phyloP scores from a whole-genome alignment of 345 rosid genomes.

The Salix arbutifolia region DNA sequence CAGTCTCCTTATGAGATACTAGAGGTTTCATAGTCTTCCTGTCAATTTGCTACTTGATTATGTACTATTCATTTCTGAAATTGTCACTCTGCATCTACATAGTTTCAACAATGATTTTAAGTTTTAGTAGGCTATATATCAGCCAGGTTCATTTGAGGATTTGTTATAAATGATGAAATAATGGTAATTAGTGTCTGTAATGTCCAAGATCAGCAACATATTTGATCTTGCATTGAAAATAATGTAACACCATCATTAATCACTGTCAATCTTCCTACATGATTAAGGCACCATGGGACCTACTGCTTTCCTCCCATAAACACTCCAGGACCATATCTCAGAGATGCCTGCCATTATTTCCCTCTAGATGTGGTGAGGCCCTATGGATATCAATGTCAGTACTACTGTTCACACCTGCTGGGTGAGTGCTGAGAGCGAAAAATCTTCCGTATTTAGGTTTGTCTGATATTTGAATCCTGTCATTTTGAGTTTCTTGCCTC shows the following conservation, averaged over 20 bases:
- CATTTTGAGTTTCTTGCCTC: not conserved
- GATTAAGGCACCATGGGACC: not conserved
- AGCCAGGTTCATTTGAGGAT: not conserved
- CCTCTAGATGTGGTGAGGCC: not conserved
- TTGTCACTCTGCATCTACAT: not conserved
- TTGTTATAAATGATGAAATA: not conserved
- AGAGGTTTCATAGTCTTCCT: not conserved
- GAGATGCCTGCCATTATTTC: not conserved
- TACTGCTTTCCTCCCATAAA: not conserved
- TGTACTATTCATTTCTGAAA: not conserved
- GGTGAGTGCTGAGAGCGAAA: not conserved
- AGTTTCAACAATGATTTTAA: not conserved
- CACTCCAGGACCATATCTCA: not conserved
- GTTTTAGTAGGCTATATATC: not conserved
- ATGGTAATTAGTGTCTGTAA: not conserved
- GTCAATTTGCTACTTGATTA: not conserved
- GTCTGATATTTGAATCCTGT: not conserved
- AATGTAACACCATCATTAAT: not conserved
- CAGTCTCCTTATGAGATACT: not conserved
- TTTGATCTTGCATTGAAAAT: not conserved
- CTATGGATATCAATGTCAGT: not conserved
- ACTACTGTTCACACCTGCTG: not conserved
- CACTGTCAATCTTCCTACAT: not conserved
- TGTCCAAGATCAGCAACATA: not conserved
- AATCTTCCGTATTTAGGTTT: not conserved